phyloP scores from a whole-genome alignment of 176 grass and related monocot genomes.

The Lolium multiflorum region DNA sequence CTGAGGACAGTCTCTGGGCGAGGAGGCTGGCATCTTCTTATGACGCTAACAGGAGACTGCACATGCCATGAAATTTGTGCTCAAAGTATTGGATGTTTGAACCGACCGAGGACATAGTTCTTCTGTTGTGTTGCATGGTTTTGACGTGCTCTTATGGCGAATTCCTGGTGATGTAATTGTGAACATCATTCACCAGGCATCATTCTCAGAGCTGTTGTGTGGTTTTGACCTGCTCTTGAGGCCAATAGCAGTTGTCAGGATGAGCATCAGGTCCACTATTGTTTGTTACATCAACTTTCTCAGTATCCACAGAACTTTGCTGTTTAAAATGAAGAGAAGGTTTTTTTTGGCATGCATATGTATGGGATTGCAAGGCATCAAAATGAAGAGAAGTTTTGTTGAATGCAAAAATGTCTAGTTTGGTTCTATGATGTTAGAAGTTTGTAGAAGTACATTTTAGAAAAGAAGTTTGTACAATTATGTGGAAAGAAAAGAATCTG shows the following conservation, averaged over 20 bases:
- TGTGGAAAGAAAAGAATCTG: neutral
- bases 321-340: neutral
- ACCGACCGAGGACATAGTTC: neutral
- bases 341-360: neutral
- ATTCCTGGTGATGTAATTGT: neutral
- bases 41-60: conserved; percentile 47
- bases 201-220: neutral
- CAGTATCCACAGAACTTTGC: neutral
- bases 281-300: neutral
- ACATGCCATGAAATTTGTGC: conserved; percentile 35
- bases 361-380: neutral
- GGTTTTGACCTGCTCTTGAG: neutral
- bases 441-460: no score
- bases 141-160: neutral
- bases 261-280: neutral
- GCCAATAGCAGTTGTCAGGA: neutral
- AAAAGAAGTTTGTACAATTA: neutral
- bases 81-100: neutral
- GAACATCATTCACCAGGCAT: neutral
- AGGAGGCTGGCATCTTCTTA: conserved; percentile 64
- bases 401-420: no score
- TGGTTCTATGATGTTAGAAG: no score
- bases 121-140: neutral
- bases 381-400: neutral
- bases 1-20: conserved; percentile 80